Conservation (phyloP, 2,329 filamentous ascomycete genomes). For the Nannizziopsis arthrosporioides region DNA sequence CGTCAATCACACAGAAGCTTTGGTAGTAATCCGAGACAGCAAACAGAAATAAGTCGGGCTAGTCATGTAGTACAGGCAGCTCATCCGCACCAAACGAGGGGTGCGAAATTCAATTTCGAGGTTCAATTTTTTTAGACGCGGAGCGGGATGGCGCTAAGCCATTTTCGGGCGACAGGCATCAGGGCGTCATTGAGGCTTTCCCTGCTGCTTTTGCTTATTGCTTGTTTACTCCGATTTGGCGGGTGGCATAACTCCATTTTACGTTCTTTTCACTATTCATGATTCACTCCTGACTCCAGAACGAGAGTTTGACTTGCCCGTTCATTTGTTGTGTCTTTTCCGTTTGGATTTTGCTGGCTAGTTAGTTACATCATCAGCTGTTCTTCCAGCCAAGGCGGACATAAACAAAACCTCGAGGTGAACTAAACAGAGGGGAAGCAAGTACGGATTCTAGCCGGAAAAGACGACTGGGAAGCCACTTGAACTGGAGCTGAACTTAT, state of each 20-base stretch:
- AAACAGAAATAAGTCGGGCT: too few relatives aligned
- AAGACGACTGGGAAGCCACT: background rate
- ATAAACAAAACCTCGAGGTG: too few relatives aligned
- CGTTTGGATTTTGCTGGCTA: background rate
- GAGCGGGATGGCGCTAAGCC: conserved; percentile 14
- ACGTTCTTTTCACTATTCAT: conserved; percentile 4
- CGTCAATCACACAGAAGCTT: too few relatives aligned
- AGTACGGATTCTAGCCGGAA: background rate
- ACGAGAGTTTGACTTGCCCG: background rate
- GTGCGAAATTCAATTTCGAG: conserved; percentile 1
- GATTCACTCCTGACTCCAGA: background rate
- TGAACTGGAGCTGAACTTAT: background rate
- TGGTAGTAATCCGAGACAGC: too few relatives aligned
- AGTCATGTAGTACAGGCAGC: background rate
- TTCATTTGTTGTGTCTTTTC: background rate
- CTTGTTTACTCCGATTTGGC: background rate
- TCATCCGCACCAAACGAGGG: background rate
- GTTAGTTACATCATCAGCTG: too few relatives aligned
- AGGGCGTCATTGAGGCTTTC: conserved; percentile 4
- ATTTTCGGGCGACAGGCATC: conserved; percentile 9
- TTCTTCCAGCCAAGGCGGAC: too few relatives aligned
- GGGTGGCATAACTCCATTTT: background rate
- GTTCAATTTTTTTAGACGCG: conserved; percentile 7
- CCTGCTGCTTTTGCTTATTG: background rate
- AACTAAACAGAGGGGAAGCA: background rate